Evolutionary conservation across 2,329 filamentous ascomycete genomes (phyloP), one percentile per base, ranked within the genome.

Genomic region (Phyllosticta paracitricarpa): DNA sequence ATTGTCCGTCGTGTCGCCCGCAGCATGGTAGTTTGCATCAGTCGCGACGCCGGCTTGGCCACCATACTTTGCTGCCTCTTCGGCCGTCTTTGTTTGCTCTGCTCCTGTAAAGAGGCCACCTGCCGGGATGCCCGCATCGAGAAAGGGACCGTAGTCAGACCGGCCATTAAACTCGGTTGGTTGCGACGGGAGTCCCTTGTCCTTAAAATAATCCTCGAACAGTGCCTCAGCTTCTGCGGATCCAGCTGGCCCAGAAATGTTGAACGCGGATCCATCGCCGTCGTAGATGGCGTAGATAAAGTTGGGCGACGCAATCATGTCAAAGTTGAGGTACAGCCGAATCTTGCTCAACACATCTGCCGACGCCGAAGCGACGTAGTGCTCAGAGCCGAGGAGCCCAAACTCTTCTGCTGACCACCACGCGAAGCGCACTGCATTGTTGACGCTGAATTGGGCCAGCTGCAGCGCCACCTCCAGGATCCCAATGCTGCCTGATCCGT

Each of bases 301-400:
- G 65, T 75, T 74, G 22, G 72, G 73, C 2, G 67, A 70, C 8
- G 71, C 73, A 57, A 75, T 73, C 73, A 76, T 76, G 64, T 76
- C 74, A 64, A 76, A 76, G 66, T 76, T 75, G 54, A 76, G 70
- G 63, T 75, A 75, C 7, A 71, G 69, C n/a, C 72, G 68, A 57
- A 76, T 70, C 61, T 72, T 70, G 30, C 64, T 64, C 22, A 68
- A 64, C 61, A 72, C 72, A 5, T 61, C 66, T 8, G 66, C 60
- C 6, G 69, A 61, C 12, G 75, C 67, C 54, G 67, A 58, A 48
- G 67, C 64, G 51, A 74, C 69, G 62, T 73, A 75, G 66, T 71
- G 70, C 2, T 66, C 66, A 0, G 70, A 71, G 19, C 73, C 74
- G 10, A 75, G 65, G 12, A 73, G 68, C n/a, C 70, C 72, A 6